A percentile compares a stretch with the other conserved stretches of the same genome.
Evolutionary conservation across 345 rosid species (phyloP).

Genomic region (Draba incana): DNA sequence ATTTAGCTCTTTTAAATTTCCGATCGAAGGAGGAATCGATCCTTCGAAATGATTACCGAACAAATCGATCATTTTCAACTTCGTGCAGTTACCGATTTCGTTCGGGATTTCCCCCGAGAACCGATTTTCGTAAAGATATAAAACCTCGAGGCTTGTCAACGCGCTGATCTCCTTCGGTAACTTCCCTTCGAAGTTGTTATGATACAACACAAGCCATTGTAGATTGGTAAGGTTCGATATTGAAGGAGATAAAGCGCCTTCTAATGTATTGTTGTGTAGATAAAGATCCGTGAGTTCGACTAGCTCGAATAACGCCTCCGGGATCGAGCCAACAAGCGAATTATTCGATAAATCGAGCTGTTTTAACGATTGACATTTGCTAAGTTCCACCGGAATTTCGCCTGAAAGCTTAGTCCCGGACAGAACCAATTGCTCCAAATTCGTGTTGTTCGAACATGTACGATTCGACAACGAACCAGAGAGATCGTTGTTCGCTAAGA

Average conservation of each 20-base stretch:
- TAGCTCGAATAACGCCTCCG: conserved; percentile 56
- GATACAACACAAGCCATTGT: conserved; percentile 68
- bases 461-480: conserved; percentile 59
- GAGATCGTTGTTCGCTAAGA: conserved; percentile 60
- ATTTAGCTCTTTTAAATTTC: conserved; percentile 56
- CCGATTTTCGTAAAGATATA: conserved; percentile 77
- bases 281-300: conserved; percentile 62
- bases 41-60: conserved; percentile 80
- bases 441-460: conserved; percentile 61
- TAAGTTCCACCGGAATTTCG: conserved; percentile 64
- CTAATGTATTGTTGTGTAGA: conserved; percentile 89
- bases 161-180: conserved; percentile 68
- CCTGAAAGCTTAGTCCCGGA: conserved; percentile 68
- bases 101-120: conserved; percentile 69
- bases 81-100: conserved; percentile 89
- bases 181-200: conserved; percentile 70
- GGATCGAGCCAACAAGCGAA: conserved; percentile 68
- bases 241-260: conserved; percentile 61
- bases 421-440: conserved; percentile 54
- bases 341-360: conserved; percentile 86
- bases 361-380: conserved; percentile 59
- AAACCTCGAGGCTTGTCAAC: conserved; percentile 57
- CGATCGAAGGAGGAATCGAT: conserved; percentile 64
- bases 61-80: conserved; percentile 70
- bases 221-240: conserved; percentile 72